phyloP scores from a whole-genome alignment of 208 protist species.

The Baffinella frigidus region DNA sequence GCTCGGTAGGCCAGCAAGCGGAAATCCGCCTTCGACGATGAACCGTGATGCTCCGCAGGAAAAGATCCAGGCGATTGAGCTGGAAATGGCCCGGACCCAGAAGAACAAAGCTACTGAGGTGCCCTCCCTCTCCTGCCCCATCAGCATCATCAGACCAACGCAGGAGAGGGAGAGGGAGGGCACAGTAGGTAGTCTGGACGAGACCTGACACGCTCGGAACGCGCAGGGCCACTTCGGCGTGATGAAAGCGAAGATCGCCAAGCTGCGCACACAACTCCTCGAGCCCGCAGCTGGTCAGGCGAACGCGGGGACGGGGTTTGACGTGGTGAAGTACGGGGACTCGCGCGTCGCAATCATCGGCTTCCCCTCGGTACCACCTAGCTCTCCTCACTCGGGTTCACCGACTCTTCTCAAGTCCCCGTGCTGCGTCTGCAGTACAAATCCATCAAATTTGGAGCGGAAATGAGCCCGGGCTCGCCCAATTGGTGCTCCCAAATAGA shows the following conservation, averaged over 20 bases:
- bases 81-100: constrained; percentile 59
- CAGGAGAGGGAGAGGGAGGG: too few relatives aligned
- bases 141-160: too few relatives aligned
- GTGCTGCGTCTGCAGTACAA: too few relatives aligned
- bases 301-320: not conserved
- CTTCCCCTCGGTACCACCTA: constrained; percentile 91
- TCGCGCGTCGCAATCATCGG: constrained; percentile 64
- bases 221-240: constrained; percentile 43
- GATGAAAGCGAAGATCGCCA: constrained; percentile 45
- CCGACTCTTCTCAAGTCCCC: too few relatives aligned
- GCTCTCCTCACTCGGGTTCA: too few relatives aligned
- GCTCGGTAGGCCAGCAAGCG: not conserved
- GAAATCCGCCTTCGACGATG: not conserved
- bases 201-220: too few relatives aligned
- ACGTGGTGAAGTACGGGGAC: constrained; percentile 52
- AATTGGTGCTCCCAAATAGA: too few relatives aligned
- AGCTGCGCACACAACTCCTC: constrained; percentile 28
- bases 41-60: not conserved
- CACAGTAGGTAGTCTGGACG: too few relatives aligned
- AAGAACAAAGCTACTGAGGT: constrained; percentile 62
- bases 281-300: not conserved
- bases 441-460: too few relatives aligned
- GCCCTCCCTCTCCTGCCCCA: not conserved
- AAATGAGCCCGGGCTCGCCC: too few relatives aligned
- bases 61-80: constrained; percentile 42